phyloP scores from a whole-genome alignment of 257 asterid genomes.

The Solanum habrochaites region DNA sequence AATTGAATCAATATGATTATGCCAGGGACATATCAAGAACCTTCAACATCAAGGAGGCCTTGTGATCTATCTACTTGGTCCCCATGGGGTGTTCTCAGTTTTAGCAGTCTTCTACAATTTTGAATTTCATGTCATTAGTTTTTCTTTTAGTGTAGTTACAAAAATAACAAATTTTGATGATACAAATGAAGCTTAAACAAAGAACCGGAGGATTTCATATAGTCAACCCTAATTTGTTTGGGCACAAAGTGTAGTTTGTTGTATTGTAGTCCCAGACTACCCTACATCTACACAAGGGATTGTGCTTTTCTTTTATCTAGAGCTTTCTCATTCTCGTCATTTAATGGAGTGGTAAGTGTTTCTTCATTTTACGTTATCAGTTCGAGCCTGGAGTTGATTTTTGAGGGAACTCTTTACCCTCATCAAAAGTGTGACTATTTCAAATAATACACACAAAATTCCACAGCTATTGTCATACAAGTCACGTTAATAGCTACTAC shows the following conservation, averaged over 20 bases:
- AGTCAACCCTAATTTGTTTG: background rate
- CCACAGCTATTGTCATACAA: background rate
- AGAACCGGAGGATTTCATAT: background rate
- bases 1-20: conserved; percentile 72
- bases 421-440: background rate
- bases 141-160: background rate
- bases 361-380: background rate
- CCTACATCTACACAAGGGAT: background rate
- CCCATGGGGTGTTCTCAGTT: background rate
- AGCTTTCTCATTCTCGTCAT: background rate
- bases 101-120: background rate
- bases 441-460: background rate
- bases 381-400: background rate
- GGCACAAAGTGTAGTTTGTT: background rate
- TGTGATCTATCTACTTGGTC: conserved; percentile 10
- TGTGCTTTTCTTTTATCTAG: background rate
- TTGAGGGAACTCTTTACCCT: background rate
- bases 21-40: conserved; percentile 62
- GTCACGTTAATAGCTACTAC: background rate
- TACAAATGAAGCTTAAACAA: background rate
- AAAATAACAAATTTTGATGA: background rate
- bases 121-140: background rate
- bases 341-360: no score
- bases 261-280: background rate
- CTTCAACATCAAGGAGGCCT: conserved; percentile 89